phyloP scores from a whole-genome alignment of 2,329 filamentous ascomycete species.

The Colletotrichum lupini region DNA sequence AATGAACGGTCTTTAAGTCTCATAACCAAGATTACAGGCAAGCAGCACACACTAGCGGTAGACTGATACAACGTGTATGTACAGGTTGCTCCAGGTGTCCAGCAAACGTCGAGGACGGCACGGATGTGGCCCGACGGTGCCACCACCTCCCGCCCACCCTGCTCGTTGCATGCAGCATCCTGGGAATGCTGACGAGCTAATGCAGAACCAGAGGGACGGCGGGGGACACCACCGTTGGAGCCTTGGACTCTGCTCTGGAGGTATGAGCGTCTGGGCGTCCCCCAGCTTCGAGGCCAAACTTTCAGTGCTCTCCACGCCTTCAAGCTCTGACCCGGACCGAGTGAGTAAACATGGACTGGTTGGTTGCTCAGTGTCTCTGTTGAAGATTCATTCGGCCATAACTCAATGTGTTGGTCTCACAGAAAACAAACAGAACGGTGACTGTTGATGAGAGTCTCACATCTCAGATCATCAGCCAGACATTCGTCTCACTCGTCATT shows the following conservation, averaged over 20 bases:
- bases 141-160: not conserved
- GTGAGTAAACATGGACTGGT: not conserved
- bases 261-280: not conserved
- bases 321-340: not conserved
- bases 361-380: not conserved
- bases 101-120: not conserved
- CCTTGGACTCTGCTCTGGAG: not conserved
- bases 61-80: no score
- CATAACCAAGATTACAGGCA: not conserved
- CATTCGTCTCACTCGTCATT: not conserved
- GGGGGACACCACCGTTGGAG: slow-evolving; percentile 1
- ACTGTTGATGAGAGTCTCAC: not conserved
- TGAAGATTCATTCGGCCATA: not conserved
- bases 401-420: not conserved
- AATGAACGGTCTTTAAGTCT: not conserved
- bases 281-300: slow-evolving; percentile 13
- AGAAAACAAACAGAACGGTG: not conserved
- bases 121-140: not conserved
- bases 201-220: not conserved
- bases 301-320: not conserved
- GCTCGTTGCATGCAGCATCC: slow-evolving; percentile 16
- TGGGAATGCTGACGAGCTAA: not conserved
- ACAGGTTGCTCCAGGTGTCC: not conserved
- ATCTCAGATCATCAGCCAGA: not conserved
- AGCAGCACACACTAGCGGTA: no score